These are phyloP conservation scores for Dictyostelium capitatum DNA, from an alignment of 78 protist genomes.

Conservation along the genomic window DNA sequence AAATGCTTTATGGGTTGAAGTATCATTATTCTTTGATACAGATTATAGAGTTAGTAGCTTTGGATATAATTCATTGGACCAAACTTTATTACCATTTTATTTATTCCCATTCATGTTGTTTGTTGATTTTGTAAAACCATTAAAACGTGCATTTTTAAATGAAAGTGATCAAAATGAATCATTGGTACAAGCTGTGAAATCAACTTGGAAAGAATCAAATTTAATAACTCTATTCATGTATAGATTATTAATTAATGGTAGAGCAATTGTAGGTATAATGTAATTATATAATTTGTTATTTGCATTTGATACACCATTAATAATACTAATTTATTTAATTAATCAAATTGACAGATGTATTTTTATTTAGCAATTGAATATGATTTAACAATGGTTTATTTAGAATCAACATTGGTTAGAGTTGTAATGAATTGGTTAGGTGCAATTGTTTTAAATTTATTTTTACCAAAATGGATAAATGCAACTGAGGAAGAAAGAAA, in stretches of 20 bases:
- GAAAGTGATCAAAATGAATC: slow-evolving; percentile 48
- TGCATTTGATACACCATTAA: too few species aligned
- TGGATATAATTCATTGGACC: slow-evolving; percentile 88
- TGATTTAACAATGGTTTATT: slow-evolving; percentile 76
- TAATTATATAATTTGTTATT: background rate
- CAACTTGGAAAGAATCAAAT: slow-evolving; percentile 52
- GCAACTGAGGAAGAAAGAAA: slow-evolving; percentile 58
- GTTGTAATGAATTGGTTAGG: slow-evolving; percentile 81
- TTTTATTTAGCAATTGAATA: slow-evolving; percentile 81
- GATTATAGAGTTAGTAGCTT: slow-evolving; percentile 50
- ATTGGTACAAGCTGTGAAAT: slow-evolving; percentile 37
- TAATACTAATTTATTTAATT: background rate
- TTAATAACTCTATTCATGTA: slow-evolving; percentile 40
- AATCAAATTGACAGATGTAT: slow-evolving; percentile 23
- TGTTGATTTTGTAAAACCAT: slow-evolving; percentile 43
- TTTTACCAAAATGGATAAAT: slow-evolving; percentile 80
- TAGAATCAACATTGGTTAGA: slow-evolving; percentile 79
- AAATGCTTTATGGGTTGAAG: slow-evolving; percentile 74
- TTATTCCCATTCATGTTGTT: slow-evolving; percentile 70
- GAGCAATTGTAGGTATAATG: slow-evolving; percentile 75
- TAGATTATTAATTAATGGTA: slow-evolving; percentile 76
- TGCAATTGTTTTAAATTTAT: slow-evolving; percentile 46
- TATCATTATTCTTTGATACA: slow-evolving; percentile 36
- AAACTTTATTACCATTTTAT: slow-evolving; percentile 79
- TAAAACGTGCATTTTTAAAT: background rate